Evolutionary conservation across 257 asterid genomes (phyloP), one percentile per base, ranked within the genome.

Genomic region (Thymus quinquecostatus): DNA sequence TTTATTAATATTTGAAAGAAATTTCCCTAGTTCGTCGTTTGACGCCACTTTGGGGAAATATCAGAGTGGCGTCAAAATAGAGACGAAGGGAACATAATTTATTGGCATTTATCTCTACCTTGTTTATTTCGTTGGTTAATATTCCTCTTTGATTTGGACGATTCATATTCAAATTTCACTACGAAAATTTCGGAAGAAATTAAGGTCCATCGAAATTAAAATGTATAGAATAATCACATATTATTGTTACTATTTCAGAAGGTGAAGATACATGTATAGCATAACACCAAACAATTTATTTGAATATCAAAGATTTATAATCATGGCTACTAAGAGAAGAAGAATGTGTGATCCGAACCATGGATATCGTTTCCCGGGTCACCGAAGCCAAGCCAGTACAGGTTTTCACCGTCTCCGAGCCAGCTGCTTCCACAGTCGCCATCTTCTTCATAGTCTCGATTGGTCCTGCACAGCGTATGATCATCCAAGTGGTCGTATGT

Each of bases 41-140:
- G 33, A 12, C 54, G 75, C 50, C 58, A 14, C 10, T 53, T n/a
- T 1, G 55, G 27, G 33, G 10, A 34, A 74, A 66, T 10, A 8
- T 64, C 62, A 69, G 64, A 68, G 74, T 49, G 72, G 77, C 79
- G 73, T 34, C 58, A 60, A 73, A 60, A 10, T 65, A 60, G 72
- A 50, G 55, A 21, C 11, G 41, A 21, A 3, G 7, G 64, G 14
- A 30, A 2, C 5, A 56, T 7, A 64, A 32, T 44, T 64, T 29
- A 10, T 64, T 73, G 44, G 61, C 21, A 21, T 66, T 74, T 56
- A 45, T 11, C 34, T n/a, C 2, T 9, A 4, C n/a, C 10, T 29
- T 34, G 32, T 12, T 5, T 3, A 55, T 5, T 64, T 72, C 64
- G 44, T 48, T 21, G 60, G 66, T 55, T 2, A 2, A 48, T 49